phyloP scores from a whole-genome alignment of 2,329 filamentous ascomycete species.

The Rugonectria rugulosa region DNA sequence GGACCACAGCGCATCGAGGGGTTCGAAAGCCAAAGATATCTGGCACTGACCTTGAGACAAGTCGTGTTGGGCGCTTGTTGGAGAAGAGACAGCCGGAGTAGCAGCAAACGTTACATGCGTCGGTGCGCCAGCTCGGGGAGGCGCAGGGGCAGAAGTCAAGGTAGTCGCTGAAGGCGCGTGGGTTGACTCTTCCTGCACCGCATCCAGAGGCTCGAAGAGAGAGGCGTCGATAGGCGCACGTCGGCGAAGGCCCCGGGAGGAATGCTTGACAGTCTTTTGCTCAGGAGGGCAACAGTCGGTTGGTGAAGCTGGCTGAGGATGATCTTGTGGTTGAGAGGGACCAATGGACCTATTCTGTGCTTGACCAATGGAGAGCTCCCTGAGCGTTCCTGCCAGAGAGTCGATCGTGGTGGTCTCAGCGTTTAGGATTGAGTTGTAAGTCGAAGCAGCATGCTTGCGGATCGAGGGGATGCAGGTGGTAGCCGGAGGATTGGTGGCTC shows the following conservation, averaged over 20 bases:
- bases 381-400: slow-evolving; percentile 33
- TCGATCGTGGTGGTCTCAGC: slow-evolving; percentile 26
- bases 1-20: background rate
- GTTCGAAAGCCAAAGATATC: background rate
- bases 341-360: slow-evolving; percentile 36
- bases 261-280: slow-evolving; percentile 24
- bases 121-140: slow-evolving; percentile 2
- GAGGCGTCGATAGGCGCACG: slow-evolving; percentile 43
- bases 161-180: slow-evolving; percentile 9
- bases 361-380: slow-evolving; percentile 38
- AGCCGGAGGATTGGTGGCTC: slow-evolving; percentile 16
- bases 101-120: slow-evolving; percentile 12
- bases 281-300: slow-evolving; percentile 6
- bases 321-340: slow-evolving; percentile 14
- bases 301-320: slow-evolving; percentile 5
- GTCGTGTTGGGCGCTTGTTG: background rate
- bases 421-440: background rate
- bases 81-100: slow-evolving; percentile 5
- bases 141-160: slow-evolving; percentile 3
- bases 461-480: slow-evolving; percentile 17
- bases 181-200: slow-evolving; percentile 41
- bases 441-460: slow-evolving; percentile 13
- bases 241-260: slow-evolving; percentile 36
- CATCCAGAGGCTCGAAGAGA: slow-evolving; percentile 45
- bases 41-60: slow-evolving; percentile 28